Evolutionary conservation across 805 yeast genomes (phyloP), one percentile per base, ranked within the genome.

Genomic region (Cyberlindnera euphorbiiphila): DNA sequence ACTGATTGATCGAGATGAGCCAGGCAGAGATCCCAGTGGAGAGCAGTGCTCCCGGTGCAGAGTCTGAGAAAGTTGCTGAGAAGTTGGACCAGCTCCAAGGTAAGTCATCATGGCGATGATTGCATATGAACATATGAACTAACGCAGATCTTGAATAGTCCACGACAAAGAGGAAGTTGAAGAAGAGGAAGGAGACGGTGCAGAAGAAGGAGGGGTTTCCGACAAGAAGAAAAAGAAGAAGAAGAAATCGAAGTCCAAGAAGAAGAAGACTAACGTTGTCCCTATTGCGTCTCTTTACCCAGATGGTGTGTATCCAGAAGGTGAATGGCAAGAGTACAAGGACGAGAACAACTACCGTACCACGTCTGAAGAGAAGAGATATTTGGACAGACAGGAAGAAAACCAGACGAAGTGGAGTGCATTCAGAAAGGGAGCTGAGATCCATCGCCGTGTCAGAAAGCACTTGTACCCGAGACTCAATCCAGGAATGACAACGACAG

Each of bases 381-480:
- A 85, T 50, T 61, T 80, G 50, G 93, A 85, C 50, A 72, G 85
- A 41, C 71, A 69, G 50, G 68, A 71, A 48, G 61, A 66, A 35
- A 70, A 70, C 39, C 25, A 35, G 25, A 27, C 29, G n/a, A 72
- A 68, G 37, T 85, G 94, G 84, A 81, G 88, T 46, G 96, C 89
- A 45, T 80, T 88, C 64, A 78, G 99, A 55, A 87, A 87, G 57
- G 98, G 89, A 39, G 96, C 98, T 2, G 99, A 93, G 60, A 82
- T 89, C 36, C 99, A 93, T 60, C 76, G 98, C 48, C 73, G 95
- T 53, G 97, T 85, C 9, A 76, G 98, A 53, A 77, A 77, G 45
- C 78, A 85, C 57, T 85, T 94, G 1, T 82, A 76, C 45, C 72
- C 78, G 41, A 68, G 69, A 43, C 73, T 93, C 50, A 76, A 80